phyloP scores from a whole-genome alignment of 805 yeast genomes.

The Yarrowia phangngaensis region DNA sequence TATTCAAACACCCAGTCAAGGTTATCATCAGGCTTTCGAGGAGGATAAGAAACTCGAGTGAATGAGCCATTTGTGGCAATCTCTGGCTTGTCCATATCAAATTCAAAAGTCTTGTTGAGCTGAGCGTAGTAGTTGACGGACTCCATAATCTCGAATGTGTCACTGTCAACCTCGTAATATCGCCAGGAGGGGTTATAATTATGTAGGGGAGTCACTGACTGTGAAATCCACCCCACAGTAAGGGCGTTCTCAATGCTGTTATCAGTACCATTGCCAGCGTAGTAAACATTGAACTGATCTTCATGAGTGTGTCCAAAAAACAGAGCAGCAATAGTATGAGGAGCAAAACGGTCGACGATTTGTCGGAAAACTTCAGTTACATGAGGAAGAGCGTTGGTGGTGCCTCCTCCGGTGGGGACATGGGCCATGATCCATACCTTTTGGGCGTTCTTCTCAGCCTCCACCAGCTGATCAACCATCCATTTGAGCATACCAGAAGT shows the following conservation, averaged over 20 bases:
- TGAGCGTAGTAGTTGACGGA: constrained; percentile 56
- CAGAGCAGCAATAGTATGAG: constrained; percentile 61
- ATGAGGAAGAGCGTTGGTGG: constrained; percentile 57
- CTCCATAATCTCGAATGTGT: constrained; percentile 59
- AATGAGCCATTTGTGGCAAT: constrained; percentile 12
- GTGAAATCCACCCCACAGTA: constrained; percentile 61
- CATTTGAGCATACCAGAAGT: constrained; percentile 61
- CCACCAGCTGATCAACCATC: constrained; percentile 57
- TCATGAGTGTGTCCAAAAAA: constrained; percentile 70
- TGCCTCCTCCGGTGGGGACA: constrained; percentile 49
- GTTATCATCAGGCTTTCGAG: constrained; percentile 39
- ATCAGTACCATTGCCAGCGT: constrained; percentile 47
- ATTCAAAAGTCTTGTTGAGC: constrained; percentile 50
- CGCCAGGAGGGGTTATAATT: constrained; percentile 69
- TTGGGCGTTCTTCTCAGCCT: constrained; percentile 53
- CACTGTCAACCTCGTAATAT: constrained; percentile 61
- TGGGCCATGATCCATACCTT: constrained; percentile 74
- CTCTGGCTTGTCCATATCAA: constrained; percentile 22
- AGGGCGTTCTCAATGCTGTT: constrained; percentile 44
- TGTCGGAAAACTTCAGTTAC: constrained; percentile 54
- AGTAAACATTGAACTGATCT: constrained; percentile 62
- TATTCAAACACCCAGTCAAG: constrained; percentile 62
- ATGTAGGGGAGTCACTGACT: constrained; percentile 59
- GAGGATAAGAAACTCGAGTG: constrained; percentile 27
- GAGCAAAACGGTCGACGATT: constrained; percentile 63